phyloP scores from a whole-genome alignment of 768 basidiomycete species.

The Coprinopsis sp. region DNA sequence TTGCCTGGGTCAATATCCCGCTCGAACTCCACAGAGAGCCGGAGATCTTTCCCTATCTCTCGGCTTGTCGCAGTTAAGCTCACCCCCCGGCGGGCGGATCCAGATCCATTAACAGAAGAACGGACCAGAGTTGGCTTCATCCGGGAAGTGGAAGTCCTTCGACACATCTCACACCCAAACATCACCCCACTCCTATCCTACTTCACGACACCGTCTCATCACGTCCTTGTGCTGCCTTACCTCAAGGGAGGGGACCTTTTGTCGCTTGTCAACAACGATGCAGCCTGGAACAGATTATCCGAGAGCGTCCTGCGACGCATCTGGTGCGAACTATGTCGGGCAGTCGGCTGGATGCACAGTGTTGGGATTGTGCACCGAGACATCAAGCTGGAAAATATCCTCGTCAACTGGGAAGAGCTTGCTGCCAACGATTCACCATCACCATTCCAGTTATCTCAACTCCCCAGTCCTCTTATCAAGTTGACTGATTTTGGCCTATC shows the following conservation, averaged over 20 bases:
- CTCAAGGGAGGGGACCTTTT: conserved; percentile 79
- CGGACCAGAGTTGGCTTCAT: conserved; percentile 74
- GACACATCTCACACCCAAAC: conserved; percentile 79
- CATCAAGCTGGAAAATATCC: conserved; percentile 79
- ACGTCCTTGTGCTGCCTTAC: conserved; percentile 76
- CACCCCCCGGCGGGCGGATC: conserved; percentile 31
- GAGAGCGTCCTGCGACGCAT: conserved; percentile 60
- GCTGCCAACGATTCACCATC: no score
- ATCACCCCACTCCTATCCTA: conserved; percentile 69
- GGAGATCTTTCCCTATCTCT: background rate
- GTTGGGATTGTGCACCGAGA: conserved; percentile 86
- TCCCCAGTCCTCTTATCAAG: conserved; percentile 63
- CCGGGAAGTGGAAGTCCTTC: conserved; percentile 71
- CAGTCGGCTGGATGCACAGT: conserved; percentile 84
- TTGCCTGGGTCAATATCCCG: no score
- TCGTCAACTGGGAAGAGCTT: conserved; percentile 6
- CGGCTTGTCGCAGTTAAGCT: conserved; percentile 44
- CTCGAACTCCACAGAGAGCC: background rate
- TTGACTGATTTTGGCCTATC: conserved; percentile 89
- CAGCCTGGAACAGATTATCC: conserved; percentile 34
- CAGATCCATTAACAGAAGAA: conserved; percentile 41
- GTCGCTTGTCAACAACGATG: conserved; percentile 61
- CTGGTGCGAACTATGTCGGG: conserved; percentile 71
- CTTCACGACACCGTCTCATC: conserved; percentile 66
- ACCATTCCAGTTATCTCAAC: conserved; percentile 1